Conservation (phyloP, 768 basidiomycete species). For the Exsudoporus frostii region DNA sequence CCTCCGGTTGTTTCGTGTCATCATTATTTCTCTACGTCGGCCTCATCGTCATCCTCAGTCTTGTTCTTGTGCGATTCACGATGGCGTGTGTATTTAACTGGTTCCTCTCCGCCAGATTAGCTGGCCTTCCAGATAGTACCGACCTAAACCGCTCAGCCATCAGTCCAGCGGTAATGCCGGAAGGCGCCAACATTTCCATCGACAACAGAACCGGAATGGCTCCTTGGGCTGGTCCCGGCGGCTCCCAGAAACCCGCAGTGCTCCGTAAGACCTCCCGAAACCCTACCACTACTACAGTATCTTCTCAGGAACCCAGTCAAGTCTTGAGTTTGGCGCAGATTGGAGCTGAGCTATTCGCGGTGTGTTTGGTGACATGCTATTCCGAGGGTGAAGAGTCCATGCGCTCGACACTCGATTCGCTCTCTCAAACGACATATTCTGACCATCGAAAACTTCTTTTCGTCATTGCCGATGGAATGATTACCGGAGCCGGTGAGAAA, state of each 20-base stretch:
- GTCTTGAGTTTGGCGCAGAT: conserved; percentile 83
- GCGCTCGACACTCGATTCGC: conserved; percentile 88
- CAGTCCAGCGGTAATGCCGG: conserved; percentile 94
- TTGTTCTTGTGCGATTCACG: conserved; percentile 87
- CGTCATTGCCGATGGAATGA: conserved; percentile 97
- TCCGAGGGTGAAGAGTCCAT: conserved; percentile 95
- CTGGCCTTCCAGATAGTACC: conserved; percentile 67
- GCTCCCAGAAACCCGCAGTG: conserved; percentile 50
- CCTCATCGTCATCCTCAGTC: conserved; percentile 84
- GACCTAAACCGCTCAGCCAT: conserved; percentile 81
- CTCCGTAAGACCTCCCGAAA: conserved; percentile 35
- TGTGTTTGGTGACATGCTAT: conserved; percentile 97
- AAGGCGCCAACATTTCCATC: conserved; percentile 91
- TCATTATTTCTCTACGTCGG: conserved; percentile 86
- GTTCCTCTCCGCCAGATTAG: conserved; percentile 84
- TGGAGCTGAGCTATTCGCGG: conserved; percentile 90
- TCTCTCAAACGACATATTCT: conserved; percentile 87
- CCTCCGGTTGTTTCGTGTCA: conserved; percentile 93
- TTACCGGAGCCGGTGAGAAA: conserved; percentile 96
- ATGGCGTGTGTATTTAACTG: conserved; percentile 98
- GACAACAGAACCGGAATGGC: conserved; percentile 91
- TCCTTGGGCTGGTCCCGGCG: conserved; percentile 77
- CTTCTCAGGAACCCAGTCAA: conserved; percentile 44
- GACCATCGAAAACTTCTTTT: conserved; percentile 91
- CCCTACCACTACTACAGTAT: conserved; percentile 44